Evolutionary conservation across 305 asterid genomes (phyloP).

Genomic region (Solanum hybrid): DNA sequence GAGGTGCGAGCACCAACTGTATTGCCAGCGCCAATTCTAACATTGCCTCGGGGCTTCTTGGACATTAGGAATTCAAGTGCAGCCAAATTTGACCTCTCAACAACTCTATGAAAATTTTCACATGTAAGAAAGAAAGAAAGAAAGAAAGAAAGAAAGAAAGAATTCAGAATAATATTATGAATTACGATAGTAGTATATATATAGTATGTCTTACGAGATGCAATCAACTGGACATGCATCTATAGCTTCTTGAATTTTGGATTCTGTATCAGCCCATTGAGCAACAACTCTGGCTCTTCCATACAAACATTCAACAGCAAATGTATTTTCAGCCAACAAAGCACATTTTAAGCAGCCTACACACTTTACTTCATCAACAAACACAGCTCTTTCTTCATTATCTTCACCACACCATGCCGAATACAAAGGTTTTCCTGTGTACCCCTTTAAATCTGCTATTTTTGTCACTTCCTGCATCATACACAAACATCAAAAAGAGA

Average conservation of each 20-base stretch:
- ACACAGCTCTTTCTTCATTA: slow-evolving; percentile 64
- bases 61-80: slow-evolving; percentile 92
- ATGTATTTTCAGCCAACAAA: slow-evolving; percentile 67
- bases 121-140: background rate
- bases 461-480: slow-evolving; percentile 60
- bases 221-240: slow-evolving; percentile 84
- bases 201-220: slow-evolving; percentile 48
- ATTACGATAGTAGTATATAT: too few relatives aligned
- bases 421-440: slow-evolving; percentile 76
- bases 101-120: slow-evolving; percentile 27
- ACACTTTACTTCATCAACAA: slow-evolving; percentile 90
- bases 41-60: slow-evolving; percentile 67
- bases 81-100: slow-evolving; percentile 67
- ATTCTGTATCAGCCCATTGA: slow-evolving; percentile 90
- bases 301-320: slow-evolving; percentile 68
- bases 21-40: slow-evolving; percentile 64
- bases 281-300: slow-evolving; percentile 86
- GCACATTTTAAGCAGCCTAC: slow-evolving; percentile 93
- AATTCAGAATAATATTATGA: background rate
- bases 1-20: slow-evolving; percentile 51
- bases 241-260: slow-evolving; percentile 71
- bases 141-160: too few relatives aligned
- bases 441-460: slow-evolving; percentile 68
- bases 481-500: background rate
- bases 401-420: slow-evolving; percentile 71